Base-by-base conservation (phyloP, 2,329 filamentous ascomycete species). In the Paraconiothyrium sp. region DNA sequence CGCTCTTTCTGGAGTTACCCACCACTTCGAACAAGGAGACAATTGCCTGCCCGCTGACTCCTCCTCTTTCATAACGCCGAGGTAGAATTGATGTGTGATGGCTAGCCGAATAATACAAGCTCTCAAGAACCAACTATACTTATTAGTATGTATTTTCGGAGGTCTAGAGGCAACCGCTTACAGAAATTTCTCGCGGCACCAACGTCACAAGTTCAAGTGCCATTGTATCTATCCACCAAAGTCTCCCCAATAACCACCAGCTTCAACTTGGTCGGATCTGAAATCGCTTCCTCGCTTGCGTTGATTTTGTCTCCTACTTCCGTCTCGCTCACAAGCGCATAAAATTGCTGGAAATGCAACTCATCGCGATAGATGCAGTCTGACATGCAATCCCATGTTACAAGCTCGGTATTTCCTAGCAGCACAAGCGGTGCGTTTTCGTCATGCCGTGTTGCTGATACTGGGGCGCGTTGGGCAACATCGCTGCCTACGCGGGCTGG, bases 301-400 rank as follows among this genome's bases (percentile, higher is more conserved):
- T 20, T 46, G 13, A 65, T 54, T 41, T 39, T 49, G 9, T 37
- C 54, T 27, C 59, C 62, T 2, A 50, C 46, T 27, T 57, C 59
- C 3, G 51, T 27, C 37, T 65, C 59, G 35, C 62, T 60, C 2
- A 62, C 41, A 8, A 52, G 13, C 1, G 59, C 57, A 32, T 57
- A 62, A 34, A 62, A 62, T 34, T 65, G 56, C 24, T 62, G 59
- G 34, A 62, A 62, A 46, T 62, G 56, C 20, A 62, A 46, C 47
- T 62, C 62, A 49, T 62, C 59, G 43, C 50, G 37, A 46, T 54
- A 65, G 3, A 10, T 48, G 46, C 59, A 43, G 27, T 59, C 52
- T 11, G 44, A 39, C 44, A 57, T 57, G 8, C 35, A 56, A 51
- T 64, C 62, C 59, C 59, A 64, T 16, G 48, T 27, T 22, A 64